These are phyloP conservation scores for Fusarium cyanostomum DNA, from an alignment of 2,329 filamentous ascomycete species.

Conservation along the genomic window DNA sequence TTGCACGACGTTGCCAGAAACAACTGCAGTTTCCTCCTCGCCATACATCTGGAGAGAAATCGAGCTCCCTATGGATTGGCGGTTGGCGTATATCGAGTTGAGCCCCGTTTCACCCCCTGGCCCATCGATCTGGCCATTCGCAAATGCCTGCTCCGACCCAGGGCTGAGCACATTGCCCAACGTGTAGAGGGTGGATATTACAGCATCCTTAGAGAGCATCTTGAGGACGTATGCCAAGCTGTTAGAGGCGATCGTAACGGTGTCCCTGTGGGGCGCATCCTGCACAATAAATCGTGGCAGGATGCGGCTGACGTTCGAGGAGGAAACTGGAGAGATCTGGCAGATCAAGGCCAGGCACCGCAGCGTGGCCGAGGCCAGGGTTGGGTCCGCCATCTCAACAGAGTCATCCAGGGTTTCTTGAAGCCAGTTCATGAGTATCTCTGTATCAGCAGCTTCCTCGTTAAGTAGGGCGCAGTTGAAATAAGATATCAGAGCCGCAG, in stretches of 20 bases:
- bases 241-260: slow-evolving; percentile 80
- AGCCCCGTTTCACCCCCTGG: slow-evolving; percentile 51
- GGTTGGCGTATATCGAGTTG: slow-evolving; percentile 60
- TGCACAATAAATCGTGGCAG: slow-evolving; percentile 91
- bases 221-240: slow-evolving; percentile 85
- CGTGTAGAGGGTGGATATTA: slow-evolving; percentile 95
- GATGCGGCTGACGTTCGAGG: slow-evolving; percentile 79
- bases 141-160: slow-evolving; percentile 63
- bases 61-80: slow-evolving; percentile 74
- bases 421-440: slow-evolving; percentile 84
- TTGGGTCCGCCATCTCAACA: slow-evolving; percentile 82
- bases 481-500: slow-evolving; percentile 81
- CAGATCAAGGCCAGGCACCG: slow-evolving; percentile 85
- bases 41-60: slow-evolving; percentile 80
- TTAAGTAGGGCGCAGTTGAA: slow-evolving; percentile 86
- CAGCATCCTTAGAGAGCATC: slow-evolving; percentile 86
- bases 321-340: slow-evolving; percentile 75
- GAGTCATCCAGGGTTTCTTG: slow-evolving; percentile 83
- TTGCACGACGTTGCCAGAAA: slow-evolving; percentile 91
- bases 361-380: slow-evolving; percentile 79
- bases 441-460: slow-evolving; percentile 81
- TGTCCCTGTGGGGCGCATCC: slow-evolving; percentile 73
- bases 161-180: slow-evolving; percentile 95
- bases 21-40: slow-evolving; percentile 80
- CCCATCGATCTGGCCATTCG: slow-evolving; percentile 61